These are phyloP conservation scores for Paraphoma chrysanthemicola DNA, from an alignment of 2,329 filamentous ascomycete species.

Conservation along the genomic window DNA sequence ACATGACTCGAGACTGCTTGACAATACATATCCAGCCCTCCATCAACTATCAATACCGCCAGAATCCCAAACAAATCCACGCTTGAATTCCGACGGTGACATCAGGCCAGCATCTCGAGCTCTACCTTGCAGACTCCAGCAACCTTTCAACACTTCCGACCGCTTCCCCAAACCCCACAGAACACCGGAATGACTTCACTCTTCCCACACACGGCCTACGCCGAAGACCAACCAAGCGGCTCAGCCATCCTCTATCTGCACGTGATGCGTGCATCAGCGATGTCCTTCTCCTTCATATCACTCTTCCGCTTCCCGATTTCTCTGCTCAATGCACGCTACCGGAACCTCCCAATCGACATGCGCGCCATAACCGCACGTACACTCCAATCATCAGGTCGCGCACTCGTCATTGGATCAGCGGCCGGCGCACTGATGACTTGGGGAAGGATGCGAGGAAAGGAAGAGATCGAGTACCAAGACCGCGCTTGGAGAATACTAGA, in stretches of 20 bases:
- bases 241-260: slow-evolving; percentile 65
- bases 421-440: slow-evolving; percentile 55
- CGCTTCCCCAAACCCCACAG: neutral
- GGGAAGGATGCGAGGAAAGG: slow-evolving; percentile 61
- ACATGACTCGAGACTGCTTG: neutral
- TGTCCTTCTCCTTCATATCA: slow-evolving; percentile 59
- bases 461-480: slow-evolving; percentile 70
- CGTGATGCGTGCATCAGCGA: slow-evolving; percentile 64
- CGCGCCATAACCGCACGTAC: slow-evolving; percentile 38
- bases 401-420: slow-evolving; percentile 55
- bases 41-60: no score
- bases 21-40: no score
- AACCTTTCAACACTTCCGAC: no score
- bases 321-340: slow-evolving; percentile 31
- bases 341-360: slow-evolving; percentile 32
- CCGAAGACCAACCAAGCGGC: slow-evolving; percentile 67
- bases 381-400: slow-evolving; percentile 56
- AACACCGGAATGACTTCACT: slow-evolving; percentile 60
- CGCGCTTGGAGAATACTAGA: slow-evolving; percentile 67
- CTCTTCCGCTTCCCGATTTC: slow-evolving; percentile 46
- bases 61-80: neutral
- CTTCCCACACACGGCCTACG: slow-evolving; percentile 63
- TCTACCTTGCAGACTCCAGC: neutral
- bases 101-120: neutral
- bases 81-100: neutral